Percentiles rank a stretch among this genome's conserved stretches.
phyloP scores from a whole-genome alignment of 176 grass and related monocot species.

The Leersia perrieri region DNA sequence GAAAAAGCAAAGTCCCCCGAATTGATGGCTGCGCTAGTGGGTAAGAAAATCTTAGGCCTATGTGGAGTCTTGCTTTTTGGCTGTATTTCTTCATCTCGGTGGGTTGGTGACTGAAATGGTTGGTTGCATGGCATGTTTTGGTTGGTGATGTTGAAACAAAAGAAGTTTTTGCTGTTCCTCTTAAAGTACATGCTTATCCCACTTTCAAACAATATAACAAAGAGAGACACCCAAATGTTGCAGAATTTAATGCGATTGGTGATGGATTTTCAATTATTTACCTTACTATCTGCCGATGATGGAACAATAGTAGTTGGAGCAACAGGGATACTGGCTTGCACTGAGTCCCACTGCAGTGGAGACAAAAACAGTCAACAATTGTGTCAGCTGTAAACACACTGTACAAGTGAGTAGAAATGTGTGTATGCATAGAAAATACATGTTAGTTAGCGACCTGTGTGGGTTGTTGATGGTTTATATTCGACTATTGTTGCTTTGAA shows the following conservation, averaged over 20 bases:
- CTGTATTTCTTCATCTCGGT: too few relatives aligned
- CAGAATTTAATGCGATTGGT: not conserved
- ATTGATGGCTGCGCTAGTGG: too few relatives aligned
- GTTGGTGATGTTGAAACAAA: conserved; percentile 92
- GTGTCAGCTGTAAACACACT: conserved; percentile 8
- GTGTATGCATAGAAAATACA: conserved; percentile 45
- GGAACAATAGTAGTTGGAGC: conserved; percentile 49
- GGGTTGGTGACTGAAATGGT: too few relatives aligned
- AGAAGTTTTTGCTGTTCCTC: conserved; percentile 94
- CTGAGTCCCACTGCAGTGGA: conserved; percentile 34
- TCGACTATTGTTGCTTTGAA: too few relatives aligned
- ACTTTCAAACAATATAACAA: conserved; percentile 44
- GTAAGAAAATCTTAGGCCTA: too few relatives aligned
- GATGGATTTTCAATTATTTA: conserved; percentile 39
- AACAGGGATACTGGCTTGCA: conserved; percentile 49
- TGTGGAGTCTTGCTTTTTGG: too few relatives aligned
- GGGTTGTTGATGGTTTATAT: conserved; percentile 52
- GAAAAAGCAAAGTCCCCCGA: too few relatives aligned
- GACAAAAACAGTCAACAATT: conserved; percentile 39
- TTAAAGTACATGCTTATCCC: conserved; percentile 91
- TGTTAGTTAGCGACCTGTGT: conserved; percentile 67
- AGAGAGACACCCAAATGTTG: not conserved
- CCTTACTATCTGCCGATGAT: conserved; percentile 80
- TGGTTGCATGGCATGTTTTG: too few relatives aligned
- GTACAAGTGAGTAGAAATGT: conserved; percentile 4